phyloP scores from a whole-genome alignment of 148 eudicot genomes.

The Vaccinium corymbosum region DNA sequence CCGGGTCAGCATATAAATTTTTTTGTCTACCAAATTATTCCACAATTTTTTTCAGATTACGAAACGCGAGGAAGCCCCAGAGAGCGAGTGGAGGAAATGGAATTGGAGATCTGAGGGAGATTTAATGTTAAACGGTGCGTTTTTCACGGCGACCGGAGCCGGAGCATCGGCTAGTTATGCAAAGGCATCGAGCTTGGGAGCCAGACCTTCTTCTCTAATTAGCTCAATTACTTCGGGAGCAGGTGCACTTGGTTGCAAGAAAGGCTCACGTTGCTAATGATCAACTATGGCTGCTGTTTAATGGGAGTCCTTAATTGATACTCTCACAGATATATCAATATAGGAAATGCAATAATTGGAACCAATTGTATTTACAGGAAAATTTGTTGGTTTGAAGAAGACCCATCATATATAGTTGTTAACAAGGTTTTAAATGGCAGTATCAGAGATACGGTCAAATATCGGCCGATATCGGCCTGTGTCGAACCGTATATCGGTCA shows the following conservation, averaged over 20 bases:
- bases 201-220: slow-evolving; percentile 51
- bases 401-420: not conserved
- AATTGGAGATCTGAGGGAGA: slow-evolving; percentile 78
- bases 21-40: not conserved
- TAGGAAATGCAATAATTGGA: not conserved
- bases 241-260: slow-evolving; percentile 50
- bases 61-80: slow-evolving; percentile 48
- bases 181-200: slow-evolving; percentile 56
- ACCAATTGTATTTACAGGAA: slow-evolving; percentile 3
- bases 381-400: not conserved
- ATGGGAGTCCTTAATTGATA: not conserved
- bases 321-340: not conserved
- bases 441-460: no score
- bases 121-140: slow-evolving; percentile 57
- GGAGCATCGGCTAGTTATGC: slow-evolving; percentile 52
- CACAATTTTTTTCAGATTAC: slow-evolving; percentile 37
- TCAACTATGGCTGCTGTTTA: not conserved
- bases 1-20: not conserved
- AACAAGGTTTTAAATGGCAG: no score
- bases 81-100: slow-evolving; percentile 54
- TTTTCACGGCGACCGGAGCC: slow-evolving; percentile 44
- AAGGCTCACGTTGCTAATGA: slow-evolving; percentile 44
- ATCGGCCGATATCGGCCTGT: no score
- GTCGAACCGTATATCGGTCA: no score
- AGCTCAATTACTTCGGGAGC: slow-evolving; percentile 48